Conservation (phyloP, 2,329 filamentous ascomycete genomes). For the Malbranchea cinnamomea region DNA sequence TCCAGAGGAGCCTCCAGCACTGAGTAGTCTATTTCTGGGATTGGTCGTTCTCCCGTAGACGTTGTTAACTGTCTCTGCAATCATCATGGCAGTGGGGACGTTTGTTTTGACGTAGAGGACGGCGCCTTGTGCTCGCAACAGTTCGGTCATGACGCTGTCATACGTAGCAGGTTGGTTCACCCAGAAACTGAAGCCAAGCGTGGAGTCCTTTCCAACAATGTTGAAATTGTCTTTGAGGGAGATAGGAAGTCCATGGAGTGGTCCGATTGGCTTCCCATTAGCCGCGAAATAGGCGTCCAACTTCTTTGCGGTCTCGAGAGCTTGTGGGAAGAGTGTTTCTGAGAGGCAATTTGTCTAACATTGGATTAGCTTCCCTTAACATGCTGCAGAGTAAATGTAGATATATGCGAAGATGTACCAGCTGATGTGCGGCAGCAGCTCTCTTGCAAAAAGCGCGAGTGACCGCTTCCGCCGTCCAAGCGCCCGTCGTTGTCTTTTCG, state of each 20-base stretch:
- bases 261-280: slow-evolving; percentile 26
- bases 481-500: slow-evolving; percentile 9
- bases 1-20: slow-evolving; percentile 23
- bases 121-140: slow-evolving; percentile 40
- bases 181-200: slow-evolving; percentile 10
- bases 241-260: slow-evolving; percentile 28
- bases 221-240: slow-evolving; percentile 29
- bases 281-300: slow-evolving; percentile 23
- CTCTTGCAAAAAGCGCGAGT: slow-evolving; percentile 24
- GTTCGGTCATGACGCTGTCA: slow-evolving; percentile 42
- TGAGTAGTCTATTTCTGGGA: slow-evolving; percentile 19
- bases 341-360: slow-evolving; percentile 46
- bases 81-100: slow-evolving; percentile 29
- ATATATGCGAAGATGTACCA: slow-evolving; percentile 3
- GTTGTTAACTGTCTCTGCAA: slow-evolving; percentile 30
- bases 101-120: slow-evolving; percentile 29
- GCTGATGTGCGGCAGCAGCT: slow-evolving; percentile 25
- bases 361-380: too few species aligned
- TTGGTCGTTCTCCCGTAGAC: slow-evolving; percentile 29
- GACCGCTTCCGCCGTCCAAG: slow-evolving; percentile 10
- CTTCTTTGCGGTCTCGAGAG: slow-evolving; percentile 21
- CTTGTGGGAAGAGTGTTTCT: slow-evolving; percentile 38
- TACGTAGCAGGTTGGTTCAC: slow-evolving; percentile 28
- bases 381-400: not conserved
- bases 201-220: slow-evolving; percentile 13